Evolutionary conservation across 1,139 yeast species (phyloP).

Genomic region (Entelexis sorbosivorans): DNA sequence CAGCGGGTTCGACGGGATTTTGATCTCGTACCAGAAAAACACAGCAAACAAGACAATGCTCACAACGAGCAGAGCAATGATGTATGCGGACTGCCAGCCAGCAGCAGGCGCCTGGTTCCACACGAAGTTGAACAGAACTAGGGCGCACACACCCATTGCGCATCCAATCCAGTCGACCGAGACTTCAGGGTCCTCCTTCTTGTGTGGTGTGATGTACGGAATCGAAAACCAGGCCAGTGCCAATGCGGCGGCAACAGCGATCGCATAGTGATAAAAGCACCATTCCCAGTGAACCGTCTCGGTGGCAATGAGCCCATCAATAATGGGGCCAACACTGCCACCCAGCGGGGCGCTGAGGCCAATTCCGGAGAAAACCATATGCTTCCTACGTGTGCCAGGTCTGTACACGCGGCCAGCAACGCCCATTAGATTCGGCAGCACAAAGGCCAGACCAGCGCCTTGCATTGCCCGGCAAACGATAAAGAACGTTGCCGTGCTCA

Average conservation of each 20-base stretch:
- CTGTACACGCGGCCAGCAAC: conserved; percentile 44
- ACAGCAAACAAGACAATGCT: conserved; percentile 32
- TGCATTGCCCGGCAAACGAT: conserved; percentile 46
- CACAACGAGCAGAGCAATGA: conserved; percentile 35
- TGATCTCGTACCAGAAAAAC: conserved; percentile 35
- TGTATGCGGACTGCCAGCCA: conserved; percentile 40
- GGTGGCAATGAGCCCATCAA: conserved; percentile 38
- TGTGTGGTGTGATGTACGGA: conserved; percentile 33
- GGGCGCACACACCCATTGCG: conserved; percentile 38
- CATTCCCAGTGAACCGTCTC: conserved; percentile 46
- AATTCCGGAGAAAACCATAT: conserved; percentile 39
- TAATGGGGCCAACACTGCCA: conserved; percentile 41
- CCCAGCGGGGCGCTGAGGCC: conserved; percentile 55
- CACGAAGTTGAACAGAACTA: conserved; percentile 45
- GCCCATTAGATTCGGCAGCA: conserved; percentile 49
- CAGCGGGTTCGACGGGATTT: conserved; percentile 35
- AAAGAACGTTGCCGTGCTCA: conserved; percentile 33
- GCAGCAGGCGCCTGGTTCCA: conserved; percentile 56
- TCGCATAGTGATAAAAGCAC: conserved; percentile 42
- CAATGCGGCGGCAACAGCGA: conserved; percentile 31
- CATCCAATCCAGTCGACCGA: conserved; percentile 42
- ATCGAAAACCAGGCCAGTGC: conserved; percentile 34
- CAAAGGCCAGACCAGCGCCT: conserved; percentile 50
- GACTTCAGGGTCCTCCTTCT: conserved; percentile 23
- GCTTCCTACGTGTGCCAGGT: conserved; percentile 34